Evolutionary conservation across 2,329 filamentous ascomycete genomes (phyloP).

Genomic region (Rhexocercosporidium sp.): DNA sequence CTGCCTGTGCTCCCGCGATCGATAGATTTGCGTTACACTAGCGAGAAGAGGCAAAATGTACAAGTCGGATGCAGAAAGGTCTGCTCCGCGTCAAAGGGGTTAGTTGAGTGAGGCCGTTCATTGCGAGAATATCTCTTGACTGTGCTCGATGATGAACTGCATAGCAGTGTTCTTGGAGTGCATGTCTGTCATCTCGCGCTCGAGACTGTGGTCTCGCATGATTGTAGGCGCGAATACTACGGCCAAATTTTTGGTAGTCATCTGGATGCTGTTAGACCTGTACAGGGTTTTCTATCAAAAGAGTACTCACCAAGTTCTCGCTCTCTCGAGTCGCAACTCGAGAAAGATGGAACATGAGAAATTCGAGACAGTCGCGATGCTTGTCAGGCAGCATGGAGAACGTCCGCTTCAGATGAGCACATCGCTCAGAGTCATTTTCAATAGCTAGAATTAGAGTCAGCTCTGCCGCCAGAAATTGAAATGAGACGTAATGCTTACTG

Average conservation of each 20-base stretch:
- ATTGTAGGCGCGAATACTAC: slow-evolving; percentile 98
- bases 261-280: slow-evolving; percentile 53
- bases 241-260: slow-evolving; percentile 95
- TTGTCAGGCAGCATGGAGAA: slow-evolving; percentile 80
- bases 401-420: slow-evolving; percentile 72
- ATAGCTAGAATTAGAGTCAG: slow-evolving; percentile 56
- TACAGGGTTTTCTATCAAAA: slow-evolving; percentile 34
- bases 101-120: background rate
- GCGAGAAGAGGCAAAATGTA: slow-evolving; percentile 14
- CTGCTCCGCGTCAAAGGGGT: slow-evolving; percentile 12
- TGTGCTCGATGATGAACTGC: slow-evolving; percentile 92
- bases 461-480: background rate
- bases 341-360: slow-evolving; percentile 90
- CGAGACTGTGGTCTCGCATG: slow-evolving; percentile 87
- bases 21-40: background rate
- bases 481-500: slow-evolving; percentile 54
- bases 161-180: slow-evolving; percentile 90
- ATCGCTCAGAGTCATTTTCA: slow-evolving; percentile 68
- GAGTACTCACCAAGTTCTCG: slow-evolving; percentile 76
- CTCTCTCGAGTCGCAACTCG: slow-evolving; percentile 82
- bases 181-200: slow-evolving; percentile 96
- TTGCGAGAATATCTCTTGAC: slow-evolving; percentile 73
- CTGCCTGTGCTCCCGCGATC: slow-evolving; percentile 16
- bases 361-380: slow-evolving; percentile 89
- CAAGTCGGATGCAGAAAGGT: slow-evolving; percentile 19